Evolutionary conservation across 2,329 filamentous ascomycete species (phyloP).

Genomic region (Pseudomassariella vexata): DNA sequence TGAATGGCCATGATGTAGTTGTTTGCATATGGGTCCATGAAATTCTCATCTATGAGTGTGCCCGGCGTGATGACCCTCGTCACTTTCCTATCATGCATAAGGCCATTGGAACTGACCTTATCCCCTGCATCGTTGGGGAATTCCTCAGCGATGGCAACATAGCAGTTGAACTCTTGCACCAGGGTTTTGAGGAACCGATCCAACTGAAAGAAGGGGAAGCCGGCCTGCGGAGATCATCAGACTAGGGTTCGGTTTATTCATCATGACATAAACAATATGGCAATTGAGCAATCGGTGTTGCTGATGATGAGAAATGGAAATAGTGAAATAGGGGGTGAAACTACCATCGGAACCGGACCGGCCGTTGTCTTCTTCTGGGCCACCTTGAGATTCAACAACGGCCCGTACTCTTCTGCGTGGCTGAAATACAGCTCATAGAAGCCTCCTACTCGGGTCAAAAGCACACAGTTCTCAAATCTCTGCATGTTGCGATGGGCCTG

Average conservation of each 20-base stretch:
- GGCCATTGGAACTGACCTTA: slow-evolving; percentile 67
- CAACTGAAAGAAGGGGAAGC: slow-evolving; percentile 89
- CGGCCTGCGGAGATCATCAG: slow-evolving; percentile 51
- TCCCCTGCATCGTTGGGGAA: slow-evolving; percentile 68
- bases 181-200: slow-evolving; percentile 90
- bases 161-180: slow-evolving; percentile 83
- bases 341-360: slow-evolving; percentile 79
- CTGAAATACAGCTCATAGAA: slow-evolving; percentile 99
- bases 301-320: slow-evolving; percentile 9
- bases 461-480: slow-evolving; percentile 82
- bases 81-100: slow-evolving; percentile 80
- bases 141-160: slow-evolving; percentile 93
- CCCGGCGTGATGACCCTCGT: slow-evolving; percentile 88
- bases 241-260: slow-evolving; percentile 6
- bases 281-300: slow-evolving; percentile 16
- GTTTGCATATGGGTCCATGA: slow-evolving; percentile 89
- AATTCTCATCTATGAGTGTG: slow-evolving; percentile 94
- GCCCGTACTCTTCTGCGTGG: slow-evolving; percentile 84
- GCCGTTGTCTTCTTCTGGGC: slow-evolving; percentile 73
- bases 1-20: slow-evolving; percentile 87
- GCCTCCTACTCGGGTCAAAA: slow-evolving; percentile 86
- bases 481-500: slow-evolving; percentile 86
- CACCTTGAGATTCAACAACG: slow-evolving; percentile 82
- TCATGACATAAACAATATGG: slow-evolving; percentile 14
- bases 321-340: slow-evolving; percentile 11